Evolutionary conservation across 805 yeast species (phyloP), one percentile per base, ranked within the genome.

Genomic region (Nakazawaea molendinolei): DNA sequence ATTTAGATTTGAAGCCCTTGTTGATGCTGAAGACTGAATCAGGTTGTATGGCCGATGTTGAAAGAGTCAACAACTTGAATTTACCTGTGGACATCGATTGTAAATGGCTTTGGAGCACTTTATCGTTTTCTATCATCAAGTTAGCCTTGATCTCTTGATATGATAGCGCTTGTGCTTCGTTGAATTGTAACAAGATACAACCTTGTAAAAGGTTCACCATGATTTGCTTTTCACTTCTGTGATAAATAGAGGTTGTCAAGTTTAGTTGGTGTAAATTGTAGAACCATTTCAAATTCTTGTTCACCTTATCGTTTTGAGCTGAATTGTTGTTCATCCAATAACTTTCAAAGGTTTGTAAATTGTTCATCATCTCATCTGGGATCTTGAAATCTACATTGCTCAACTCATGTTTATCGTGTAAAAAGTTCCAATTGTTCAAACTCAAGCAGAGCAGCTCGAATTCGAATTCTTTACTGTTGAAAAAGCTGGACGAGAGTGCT

Each of bases 161-260:
- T 0, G 36, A 29, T 16, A 47, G 42, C 4, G 14, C 6, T 8
- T 51, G 51, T 3, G 17, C 12, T 0, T 55, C 52, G 25, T 60
- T 56, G 33, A 63, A 64, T 19, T 54, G 38, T n/a, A 57, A 36
- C 4, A 65, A 41, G 1, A 65, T 53, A 3, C 53, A 41, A 0
- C 67, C 68, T 45, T 65, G 71, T 21, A 59, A 50, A 22, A 64
- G 41, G 40, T 63, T 63, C 8, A 61, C 52, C 3, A 41, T 38
- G 16, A 65, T 47, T 43, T 28, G 0, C 37, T 30, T 4, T 44
- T 44, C 35, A 63, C 63, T 18, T 18, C 23, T 22, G 9, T 22
- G 10, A 8, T 22, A 8, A 22, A 22, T 15, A 10, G 46, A 22
- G 2, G 50, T 58, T n/a, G 33, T 18, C 14, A 65, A 47, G 0